Conservation (phyloP, 768 basidiomycete genomes). For the Rhizopogon vulgaris region DNA sequence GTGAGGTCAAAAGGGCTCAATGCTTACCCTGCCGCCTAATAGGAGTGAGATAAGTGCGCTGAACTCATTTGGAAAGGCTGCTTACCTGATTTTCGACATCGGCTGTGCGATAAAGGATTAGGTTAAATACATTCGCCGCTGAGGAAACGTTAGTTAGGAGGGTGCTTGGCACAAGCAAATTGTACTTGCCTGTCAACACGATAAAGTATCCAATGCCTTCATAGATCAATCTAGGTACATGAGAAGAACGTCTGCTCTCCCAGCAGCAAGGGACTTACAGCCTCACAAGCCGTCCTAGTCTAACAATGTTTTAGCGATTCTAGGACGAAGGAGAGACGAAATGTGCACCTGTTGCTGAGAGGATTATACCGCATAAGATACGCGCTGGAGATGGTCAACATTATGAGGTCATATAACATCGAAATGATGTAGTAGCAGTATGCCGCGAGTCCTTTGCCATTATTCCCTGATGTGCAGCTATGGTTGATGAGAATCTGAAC, state of each 20-base stretch:
- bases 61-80: background rate
- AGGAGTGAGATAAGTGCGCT: background rate
- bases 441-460: slow-evolving; percentile 30
- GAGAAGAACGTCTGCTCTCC: slow-evolving; percentile 4
- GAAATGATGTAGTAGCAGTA: slow-evolving; percentile 57
- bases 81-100: slow-evolving; percentile 39
- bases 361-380: slow-evolving; percentile 44
- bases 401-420: slow-evolving; percentile 51
- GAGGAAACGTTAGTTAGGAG: background rate
- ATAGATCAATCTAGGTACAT: slow-evolving; percentile 50
- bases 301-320: slow-evolving; percentile 9
- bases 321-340: background rate
- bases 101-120: slow-evolving; percentile 40
- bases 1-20: background rate
- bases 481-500: background rate
- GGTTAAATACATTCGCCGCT: slow-evolving; percentile 49
- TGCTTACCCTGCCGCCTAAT: slow-evolving; percentile 47
- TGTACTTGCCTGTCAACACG: slow-evolving; percentile 39
- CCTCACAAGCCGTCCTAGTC: slow-evolving; percentile 21
- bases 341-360: slow-evolving; percentile 19
- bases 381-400: slow-evolving; percentile 42
- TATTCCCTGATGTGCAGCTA: slow-evolving; percentile 44
- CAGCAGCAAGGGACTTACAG: slow-evolving; percentile 15
- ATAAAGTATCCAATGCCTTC: slow-evolving; percentile 64
- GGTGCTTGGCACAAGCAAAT: background rate